phyloP scores from a whole-genome alignment of 495 filamentous ascomycete species.

The Daldinia caldariorum region DNA sequence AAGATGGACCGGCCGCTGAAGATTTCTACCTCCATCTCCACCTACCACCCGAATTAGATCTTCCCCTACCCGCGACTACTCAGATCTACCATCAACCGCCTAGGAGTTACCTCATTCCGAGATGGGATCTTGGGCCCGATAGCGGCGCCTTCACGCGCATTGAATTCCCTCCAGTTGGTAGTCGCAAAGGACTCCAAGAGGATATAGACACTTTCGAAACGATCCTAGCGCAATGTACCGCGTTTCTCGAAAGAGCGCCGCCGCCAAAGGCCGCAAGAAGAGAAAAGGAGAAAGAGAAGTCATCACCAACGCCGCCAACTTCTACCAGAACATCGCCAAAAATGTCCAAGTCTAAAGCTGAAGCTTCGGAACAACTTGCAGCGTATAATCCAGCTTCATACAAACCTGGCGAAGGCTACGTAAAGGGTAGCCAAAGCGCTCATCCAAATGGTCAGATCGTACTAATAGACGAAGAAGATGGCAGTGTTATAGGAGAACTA shows the following conservation, averaged over 20 bases:
- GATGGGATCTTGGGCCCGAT: constrained; percentile 89
- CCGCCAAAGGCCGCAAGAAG: constrained; percentile 59
- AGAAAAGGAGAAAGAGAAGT: constrained; percentile 64
- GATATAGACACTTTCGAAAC: constrained; percentile 97
- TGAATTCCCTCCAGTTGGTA: constrained; percentile 81
- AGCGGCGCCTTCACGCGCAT: constrained; percentile 90
- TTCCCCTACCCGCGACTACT: constrained; percentile 88
- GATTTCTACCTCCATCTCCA: constrained; percentile 96
- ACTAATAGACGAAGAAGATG: constrained; percentile 94
- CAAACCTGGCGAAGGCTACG: constrained; percentile 81
- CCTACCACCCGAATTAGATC: constrained; percentile 91
- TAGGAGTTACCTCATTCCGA: constrained; percentile 86
- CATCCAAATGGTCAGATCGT: constrained; percentile 78
- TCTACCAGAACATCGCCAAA: constrained; percentile 52
- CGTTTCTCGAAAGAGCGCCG: constrained; percentile 83
- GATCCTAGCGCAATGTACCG: constrained; percentile 93
- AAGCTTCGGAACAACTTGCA: constrained; percentile 56
- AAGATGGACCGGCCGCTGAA: constrained; percentile 73
- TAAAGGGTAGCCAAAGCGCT: constrained; percentile 60
- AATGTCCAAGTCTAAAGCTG: constrained; percentile 51
- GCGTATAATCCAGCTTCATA: constrained; percentile 85
- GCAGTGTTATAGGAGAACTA: constrained; percentile 91
- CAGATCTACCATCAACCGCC: constrained; percentile 96
- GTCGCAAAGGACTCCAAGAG: constrained; percentile 78
- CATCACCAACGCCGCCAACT: constrained; percentile 52